phyloP scores from a whole-genome alignment of 805 yeast genomes.

The Maudiozyma barnettii region DNA sequence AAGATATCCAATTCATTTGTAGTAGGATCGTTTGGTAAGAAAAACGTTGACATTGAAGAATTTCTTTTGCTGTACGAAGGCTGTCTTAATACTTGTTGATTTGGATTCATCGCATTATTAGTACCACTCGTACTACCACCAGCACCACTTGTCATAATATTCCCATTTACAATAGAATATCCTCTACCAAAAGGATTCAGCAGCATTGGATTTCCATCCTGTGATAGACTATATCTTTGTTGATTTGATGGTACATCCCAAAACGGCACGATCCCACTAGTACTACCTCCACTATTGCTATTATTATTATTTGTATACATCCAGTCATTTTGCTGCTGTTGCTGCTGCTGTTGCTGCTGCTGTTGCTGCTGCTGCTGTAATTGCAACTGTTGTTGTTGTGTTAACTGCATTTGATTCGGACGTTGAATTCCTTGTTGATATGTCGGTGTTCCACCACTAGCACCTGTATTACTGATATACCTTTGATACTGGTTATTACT shows the following conservation, averaged over 20 bases:
- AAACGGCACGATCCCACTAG: not conserved
- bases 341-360: not conserved
- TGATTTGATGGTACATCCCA: not conserved
- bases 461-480: too few species aligned
- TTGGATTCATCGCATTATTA: not conserved
- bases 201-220: not conserved
- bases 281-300: too few species aligned
- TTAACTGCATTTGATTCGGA: not conserved
- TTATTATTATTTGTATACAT: not conserved
- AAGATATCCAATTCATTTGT: constrained; percentile 2
- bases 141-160: not conserved
- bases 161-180: constrained; percentile 22
- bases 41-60: constrained; percentile 1
- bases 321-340: not conserved
- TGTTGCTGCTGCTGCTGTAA: not conserved
- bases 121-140: too few species aligned
- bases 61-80: constrained; percentile 3
- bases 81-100: not conserved
- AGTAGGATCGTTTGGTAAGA: not conserved
- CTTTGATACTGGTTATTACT: not conserved
- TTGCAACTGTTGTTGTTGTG: not conserved
- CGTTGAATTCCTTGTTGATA: not conserved
- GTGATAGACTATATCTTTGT: not conserved
- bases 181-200: constrained; percentile 22
- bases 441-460: not conserved